Evolutionary conservation across 2,329 filamentous ascomycete species (phyloP).

Genomic region (Curvularia sp.): DNA sequence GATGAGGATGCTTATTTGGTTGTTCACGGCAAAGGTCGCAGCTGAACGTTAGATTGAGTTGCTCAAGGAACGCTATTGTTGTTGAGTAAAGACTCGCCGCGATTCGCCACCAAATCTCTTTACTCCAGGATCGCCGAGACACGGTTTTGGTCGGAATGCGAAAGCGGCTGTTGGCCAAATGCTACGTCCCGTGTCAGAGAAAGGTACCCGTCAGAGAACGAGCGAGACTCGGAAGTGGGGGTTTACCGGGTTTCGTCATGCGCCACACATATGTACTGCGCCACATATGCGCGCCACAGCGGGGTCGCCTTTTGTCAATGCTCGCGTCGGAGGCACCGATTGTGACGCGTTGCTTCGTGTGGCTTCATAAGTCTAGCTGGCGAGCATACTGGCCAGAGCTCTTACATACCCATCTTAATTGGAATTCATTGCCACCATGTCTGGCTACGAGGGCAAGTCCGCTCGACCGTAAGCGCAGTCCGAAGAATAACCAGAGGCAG

Average conservation of each 20-base stretch:
- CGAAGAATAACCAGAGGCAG: constrained; percentile 43
- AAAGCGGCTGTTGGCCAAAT: neutral
- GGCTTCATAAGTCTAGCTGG: constrained; percentile 22
- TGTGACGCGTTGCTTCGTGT: constrained; percentile 21
- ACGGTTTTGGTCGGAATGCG: neutral
- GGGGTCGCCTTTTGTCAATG: constrained; percentile 10
- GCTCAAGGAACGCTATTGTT: neutral
- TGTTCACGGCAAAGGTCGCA: neutral
- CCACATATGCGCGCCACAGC: constrained; percentile 10
- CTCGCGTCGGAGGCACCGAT: constrained; percentile 15
- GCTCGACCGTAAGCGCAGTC: constrained; percentile 9
- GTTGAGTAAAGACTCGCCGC: neutral
- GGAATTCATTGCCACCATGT: constrained; percentile 48
- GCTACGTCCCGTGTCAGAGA: neutral
- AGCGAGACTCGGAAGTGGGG: neutral
- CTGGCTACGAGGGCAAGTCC: constrained; percentile 56
- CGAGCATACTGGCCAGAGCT: constrained; percentile 6
- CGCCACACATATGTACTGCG: neutral
- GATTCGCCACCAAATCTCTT: neutral
- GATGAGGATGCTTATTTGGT: neutral
- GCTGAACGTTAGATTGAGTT: neutral
- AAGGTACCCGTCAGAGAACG: neutral
- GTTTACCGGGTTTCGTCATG: neutral
- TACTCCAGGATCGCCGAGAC: neutral
- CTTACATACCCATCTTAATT: constrained; percentile 14